Conservation (phyloP, 208 protist species). For the Acanthamoeba healyi region DNA sequence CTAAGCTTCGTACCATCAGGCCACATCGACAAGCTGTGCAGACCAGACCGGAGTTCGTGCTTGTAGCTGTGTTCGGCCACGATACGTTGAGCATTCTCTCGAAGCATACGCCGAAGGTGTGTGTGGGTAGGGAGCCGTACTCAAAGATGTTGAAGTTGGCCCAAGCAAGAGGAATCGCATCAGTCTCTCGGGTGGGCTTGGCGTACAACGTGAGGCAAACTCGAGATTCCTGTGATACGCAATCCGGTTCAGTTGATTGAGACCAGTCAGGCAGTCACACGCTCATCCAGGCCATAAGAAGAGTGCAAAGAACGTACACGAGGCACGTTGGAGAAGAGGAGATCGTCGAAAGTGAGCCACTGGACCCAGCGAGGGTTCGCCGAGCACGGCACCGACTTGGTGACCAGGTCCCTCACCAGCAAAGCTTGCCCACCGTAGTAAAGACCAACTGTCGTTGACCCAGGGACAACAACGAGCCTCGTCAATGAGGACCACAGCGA, state of each 20-base stretch:
- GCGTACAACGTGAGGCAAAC: slow-evolving; percentile 5
- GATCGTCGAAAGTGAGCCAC: slow-evolving; percentile 26
- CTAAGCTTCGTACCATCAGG: not conserved
- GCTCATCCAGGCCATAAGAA: not conserved
- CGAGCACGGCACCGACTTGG: not conserved
- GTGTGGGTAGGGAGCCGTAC: too few relatives aligned
- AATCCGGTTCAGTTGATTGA: too few relatives aligned
- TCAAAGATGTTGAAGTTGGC: slow-evolving; percentile 61
- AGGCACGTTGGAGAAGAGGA: slow-evolving; percentile 9
- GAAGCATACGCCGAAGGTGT: too few relatives aligned
- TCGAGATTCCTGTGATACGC: not conserved
- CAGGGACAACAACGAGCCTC: not conserved
- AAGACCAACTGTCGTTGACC: not conserved
- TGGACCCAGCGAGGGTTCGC: slow-evolving; percentile 12
- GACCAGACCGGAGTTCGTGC: slow-evolving; percentile 23
- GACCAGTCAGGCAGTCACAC: not conserved
- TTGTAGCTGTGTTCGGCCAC: not conserved
- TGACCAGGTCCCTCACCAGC: not conserved
- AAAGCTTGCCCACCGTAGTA: not conserved
- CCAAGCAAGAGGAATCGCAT: not conserved
- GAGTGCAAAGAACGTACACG: not conserved
- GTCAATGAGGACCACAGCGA: too few relatives aligned
- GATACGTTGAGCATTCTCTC: too few relatives aligned
- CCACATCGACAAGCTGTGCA: slow-evolving; percentile 28
- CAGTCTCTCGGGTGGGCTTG: not conserved